These are phyloP conservation scores for Nicotiana noctiflora DNA, from an alignment of 257 asterid genomes.

Conservation along the genomic window DNA sequence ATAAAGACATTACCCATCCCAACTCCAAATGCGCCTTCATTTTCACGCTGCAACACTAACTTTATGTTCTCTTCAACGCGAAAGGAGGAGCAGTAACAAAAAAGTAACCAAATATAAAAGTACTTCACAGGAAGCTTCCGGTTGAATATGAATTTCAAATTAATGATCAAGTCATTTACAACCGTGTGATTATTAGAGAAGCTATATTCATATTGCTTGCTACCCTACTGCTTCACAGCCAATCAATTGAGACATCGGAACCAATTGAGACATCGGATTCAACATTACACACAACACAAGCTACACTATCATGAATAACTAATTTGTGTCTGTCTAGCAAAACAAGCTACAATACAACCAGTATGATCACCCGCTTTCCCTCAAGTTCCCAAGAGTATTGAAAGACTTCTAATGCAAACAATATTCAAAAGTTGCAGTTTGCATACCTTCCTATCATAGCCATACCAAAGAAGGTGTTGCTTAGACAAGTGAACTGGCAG, in stretches of 20 bases:
- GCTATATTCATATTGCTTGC: background rate
- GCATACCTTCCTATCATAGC: constrained; percentile 93
- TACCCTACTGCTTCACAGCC: background rate
- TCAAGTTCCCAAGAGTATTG: background rate
- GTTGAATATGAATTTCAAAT: background rate
- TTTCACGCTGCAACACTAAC: background rate
- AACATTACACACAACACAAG: background rate
- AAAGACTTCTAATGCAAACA: background rate
- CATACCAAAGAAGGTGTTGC: constrained; percentile 97
- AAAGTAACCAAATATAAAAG: background rate
- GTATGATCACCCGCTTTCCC: background rate
- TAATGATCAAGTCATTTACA: background rate
- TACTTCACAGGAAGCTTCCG: background rate
- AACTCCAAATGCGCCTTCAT: background rate
- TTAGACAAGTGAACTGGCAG: constrained; percentile 91
- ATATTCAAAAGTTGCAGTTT: background rate
- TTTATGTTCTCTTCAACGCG: background rate
- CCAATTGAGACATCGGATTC: background rate
- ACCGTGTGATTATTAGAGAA: background rate
- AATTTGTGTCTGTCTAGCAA: background rate
- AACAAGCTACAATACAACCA: background rate
- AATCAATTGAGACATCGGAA: background rate
- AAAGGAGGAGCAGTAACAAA: background rate
- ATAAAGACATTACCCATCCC: background rate
- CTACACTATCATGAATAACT: background rate